Conservation (phyloP, 2,329 filamentous ascomycete genomes). For the Chrysoporthe austroafricana region DNA sequence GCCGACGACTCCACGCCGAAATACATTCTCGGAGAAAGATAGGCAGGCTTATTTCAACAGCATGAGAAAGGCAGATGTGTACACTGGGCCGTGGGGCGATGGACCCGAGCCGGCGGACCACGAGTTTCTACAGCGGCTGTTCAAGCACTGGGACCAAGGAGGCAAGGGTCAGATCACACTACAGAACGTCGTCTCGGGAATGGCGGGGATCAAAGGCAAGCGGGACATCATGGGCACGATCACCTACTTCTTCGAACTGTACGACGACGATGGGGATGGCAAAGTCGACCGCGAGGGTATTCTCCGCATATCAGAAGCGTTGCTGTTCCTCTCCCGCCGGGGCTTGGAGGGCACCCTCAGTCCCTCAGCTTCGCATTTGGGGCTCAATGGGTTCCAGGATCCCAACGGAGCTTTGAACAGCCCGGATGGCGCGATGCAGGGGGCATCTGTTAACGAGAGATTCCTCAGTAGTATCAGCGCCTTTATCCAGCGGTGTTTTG, state of each 20-base stretch:
- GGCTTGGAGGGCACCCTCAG: slow-evolving; percentile 78
- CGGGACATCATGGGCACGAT: slow-evolving; percentile 98
- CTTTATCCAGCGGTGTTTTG: slow-evolving; percentile 95
- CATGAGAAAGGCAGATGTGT: slow-evolving; percentile 51
- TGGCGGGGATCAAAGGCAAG: slow-evolving; percentile 90
- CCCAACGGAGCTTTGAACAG: slow-evolving; percentile 34
- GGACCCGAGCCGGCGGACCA: slow-evolving; percentile 81
- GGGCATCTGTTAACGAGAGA: slow-evolving; percentile 76
- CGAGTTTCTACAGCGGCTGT: slow-evolving; percentile 89
- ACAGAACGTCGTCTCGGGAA: slow-evolving; percentile 88
- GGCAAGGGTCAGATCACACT: slow-evolving; percentile 77
- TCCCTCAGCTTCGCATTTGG: slow-evolving; percentile 62
- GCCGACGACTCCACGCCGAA: slow-evolving; percentile 61
- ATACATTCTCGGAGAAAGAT: slow-evolving; percentile 53
- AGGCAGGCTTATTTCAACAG: slow-evolving; percentile 65
- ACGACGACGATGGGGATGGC: slow-evolving; percentile 90
- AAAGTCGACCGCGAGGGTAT: slow-evolving; percentile 95
- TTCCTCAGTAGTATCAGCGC: slow-evolving; percentile 93
- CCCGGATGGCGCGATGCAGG: slow-evolving; percentile 46
- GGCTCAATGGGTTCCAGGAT: slow-evolving; percentile 50
- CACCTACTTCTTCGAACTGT: slow-evolving; percentile 96
- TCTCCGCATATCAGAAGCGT: slow-evolving; percentile 87
- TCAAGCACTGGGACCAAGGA: slow-evolving; percentile 84
- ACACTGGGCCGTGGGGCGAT: slow-evolving; percentile 57
- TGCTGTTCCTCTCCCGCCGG: slow-evolving; percentile 88